Evolutionary conservation across 352 stramenopile species (phyloP), one percentile per base, ranked within the genome.

Genomic region (Phytophthora pseudosyringae): DNA sequence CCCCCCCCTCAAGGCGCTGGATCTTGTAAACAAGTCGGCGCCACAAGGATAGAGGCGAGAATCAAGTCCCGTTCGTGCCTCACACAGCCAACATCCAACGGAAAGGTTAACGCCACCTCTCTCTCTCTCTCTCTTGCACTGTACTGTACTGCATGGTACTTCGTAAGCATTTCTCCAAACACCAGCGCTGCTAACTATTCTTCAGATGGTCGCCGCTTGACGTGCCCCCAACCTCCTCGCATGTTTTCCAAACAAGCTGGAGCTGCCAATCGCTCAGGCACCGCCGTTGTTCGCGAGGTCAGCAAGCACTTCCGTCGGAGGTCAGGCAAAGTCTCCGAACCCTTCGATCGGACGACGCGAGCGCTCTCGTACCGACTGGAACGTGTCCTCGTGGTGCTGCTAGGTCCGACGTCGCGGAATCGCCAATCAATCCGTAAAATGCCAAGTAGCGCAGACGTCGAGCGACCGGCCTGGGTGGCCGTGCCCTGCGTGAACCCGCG

Each of bases 401-500:
- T 2, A 47, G 48, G 56, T 70, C 59, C 59, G 65, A 69, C 65
- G 43, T 69, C 25, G 38, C 51, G 25, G 7, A 47, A 25, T 53
- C 16, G 21, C 4, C 21, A 55, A 47, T 32, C 38, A 67, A 16
- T 43, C 21, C 21, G 16, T 16, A 68, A 57, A 43, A 77, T 78
- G 71, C 62, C 62, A 45, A 70, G 46, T 32, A 55, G 26, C 38
- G 57, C 29, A 78, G 15, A 69, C 16, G 66, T 71, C 10, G 64
- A 81, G 18, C 68, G 71, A 47, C 81, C 78, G 33, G 79, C 73
- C 36, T 95, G 87, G 87, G 77, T 75, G 26, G 79, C 81, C 1
- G 83, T 95, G 21, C 76, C 81, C 44, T 93, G 84, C 48, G 80
- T 89, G 64, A 95, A 95, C 66, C 71, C 69, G 10, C 76, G 81